Conservation (phyloP, 2,329 filamentous ascomycete species). For the Capronia epimyces region DNA sequence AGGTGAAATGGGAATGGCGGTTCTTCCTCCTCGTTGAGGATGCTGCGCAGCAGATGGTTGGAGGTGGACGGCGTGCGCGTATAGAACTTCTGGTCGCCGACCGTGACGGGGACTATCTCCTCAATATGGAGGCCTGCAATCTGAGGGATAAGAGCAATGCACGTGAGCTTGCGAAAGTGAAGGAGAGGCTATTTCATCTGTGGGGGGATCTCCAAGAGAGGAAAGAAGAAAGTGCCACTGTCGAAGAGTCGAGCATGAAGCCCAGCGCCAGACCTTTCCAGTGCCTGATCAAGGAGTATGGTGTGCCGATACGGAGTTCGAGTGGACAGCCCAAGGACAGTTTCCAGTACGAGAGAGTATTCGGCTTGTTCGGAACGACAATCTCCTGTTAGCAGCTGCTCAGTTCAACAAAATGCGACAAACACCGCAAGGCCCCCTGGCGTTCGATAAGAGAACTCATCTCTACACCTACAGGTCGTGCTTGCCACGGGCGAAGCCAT, state of each 20-base stretch:
- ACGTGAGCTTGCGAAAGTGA: constrained; percentile 49
- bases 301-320: constrained; percentile 44
- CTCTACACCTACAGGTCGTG: too few relatives aligned
- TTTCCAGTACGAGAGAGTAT: constrained; percentile 56
- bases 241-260: constrained; percentile 21
- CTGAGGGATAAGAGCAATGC: constrained; percentile 49
- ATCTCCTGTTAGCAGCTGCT: constrained; percentile 38
- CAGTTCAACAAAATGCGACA: not conserved
- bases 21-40: constrained; percentile 78
- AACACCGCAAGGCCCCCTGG: too few relatives aligned
- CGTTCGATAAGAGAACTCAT: too few relatives aligned
- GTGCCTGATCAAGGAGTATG: constrained; percentile 69
- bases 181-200: constrained; percentile 66
- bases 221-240: constrained; percentile 41
- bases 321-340: constrained; percentile 16
- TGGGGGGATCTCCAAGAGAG: constrained; percentile 82
- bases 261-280: constrained; percentile 54
- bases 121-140: constrained; percentile 52
- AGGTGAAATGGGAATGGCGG: constrained; percentile 69
- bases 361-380: constrained; percentile 60
- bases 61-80: constrained; percentile 39
- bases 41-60: constrained; percentile 39
- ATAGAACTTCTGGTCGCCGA: constrained; percentile 67
- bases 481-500: too few relatives aligned
- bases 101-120: constrained; percentile 50